phyloP scores from a whole-genome alignment of 371 early-diverging fungal species.

The Haplosporangium sp. region DNA sequence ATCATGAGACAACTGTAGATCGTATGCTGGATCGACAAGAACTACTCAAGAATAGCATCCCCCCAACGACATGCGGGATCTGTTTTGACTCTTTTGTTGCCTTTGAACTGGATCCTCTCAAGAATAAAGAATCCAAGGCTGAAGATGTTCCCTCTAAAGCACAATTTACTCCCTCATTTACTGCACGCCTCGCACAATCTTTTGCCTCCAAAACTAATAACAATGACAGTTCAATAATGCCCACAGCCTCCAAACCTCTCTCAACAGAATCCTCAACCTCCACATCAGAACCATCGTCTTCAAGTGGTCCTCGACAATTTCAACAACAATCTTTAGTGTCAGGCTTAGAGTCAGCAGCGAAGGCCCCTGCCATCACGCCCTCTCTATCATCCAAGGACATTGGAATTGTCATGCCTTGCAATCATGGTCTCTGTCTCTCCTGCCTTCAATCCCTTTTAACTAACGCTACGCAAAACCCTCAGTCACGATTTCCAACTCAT shows the following conservation, averaged over 20 bases:
- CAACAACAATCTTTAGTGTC: neutral
- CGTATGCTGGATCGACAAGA: conserved; percentile 46
- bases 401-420: conserved; percentile 45
- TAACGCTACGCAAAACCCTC: conserved; percentile 30
- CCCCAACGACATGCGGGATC: conserved; percentile 53
- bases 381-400: conserved; percentile 47
- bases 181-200: conserved; percentile 38
- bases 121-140: conserved; percentile 1
- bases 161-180: conserved; percentile 34
- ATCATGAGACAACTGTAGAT: conserved; percentile 12
- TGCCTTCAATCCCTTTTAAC: conserved; percentile 48
- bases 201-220: conserved; percentile 10
- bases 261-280: conserved; percentile 4
- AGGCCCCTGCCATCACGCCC: conserved; percentile 26
- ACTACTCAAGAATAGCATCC: conserved; percentile 39
- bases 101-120: conserved; percentile 35
- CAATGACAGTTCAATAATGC: conserved; percentile 2
- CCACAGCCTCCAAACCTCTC: neutral
- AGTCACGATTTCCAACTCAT: conserved; percentile 37
- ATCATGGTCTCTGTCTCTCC: conserved; percentile 53
- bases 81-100: conserved; percentile 47
- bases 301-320: neutral
- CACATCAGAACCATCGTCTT: conserved; percentile 5
- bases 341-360: neutral
- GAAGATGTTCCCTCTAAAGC: conserved; percentile 10